Base-by-base conservation (phyloP, 371 early-diverging fungal species). In the Actinomortierella wolfii region DNA sequence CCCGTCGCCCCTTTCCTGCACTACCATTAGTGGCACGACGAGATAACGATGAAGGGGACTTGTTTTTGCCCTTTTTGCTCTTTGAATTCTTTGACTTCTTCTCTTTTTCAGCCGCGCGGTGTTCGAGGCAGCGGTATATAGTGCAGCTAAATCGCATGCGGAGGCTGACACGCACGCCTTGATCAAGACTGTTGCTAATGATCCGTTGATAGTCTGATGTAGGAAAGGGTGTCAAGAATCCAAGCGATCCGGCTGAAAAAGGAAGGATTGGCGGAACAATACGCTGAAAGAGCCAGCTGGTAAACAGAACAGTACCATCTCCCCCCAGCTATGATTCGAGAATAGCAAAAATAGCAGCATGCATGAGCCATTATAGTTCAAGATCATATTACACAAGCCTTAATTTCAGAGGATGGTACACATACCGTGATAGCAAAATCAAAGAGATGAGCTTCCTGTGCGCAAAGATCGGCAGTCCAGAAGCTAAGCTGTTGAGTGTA, bases 211-310 rank as follows among this genome's bases (percentile, higher is more conserved):
- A 87, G 45, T 85, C 77, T 1, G 73, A 79, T 59, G 92, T 91
- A 56, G 91, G 86, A 76, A 95, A 97, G 0, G 91, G 90, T 0
- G 97, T 94, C 46, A 97, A 74, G 56, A 97, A 97, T 5, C 97
- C 96, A 45, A 97, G 76, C 40, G 94, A 90, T 2, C 94, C 94
- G 24, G 93, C 68, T 61, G 93, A 89, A 71, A 97, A 94, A 0
- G 97, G 92, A 17, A 97, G 83, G 23, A 96, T 81, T 0, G 96
- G 94, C 25, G 97, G 97, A 5, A 94, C 93, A 4, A 85, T 79
- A 11, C 71, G 78, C 75, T 97, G 95, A 77, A 97, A 97, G 34
- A 97, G 76, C 89, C 92, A 93, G 15, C 92, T 85, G 17, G 95
- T 88, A 60, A 90, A 92, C 26, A 94, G 77, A 20, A 94, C 93